phyloP scores from a whole-genome alignment of 768 basidiomycete species.

The Suillus paluster region DNA sequence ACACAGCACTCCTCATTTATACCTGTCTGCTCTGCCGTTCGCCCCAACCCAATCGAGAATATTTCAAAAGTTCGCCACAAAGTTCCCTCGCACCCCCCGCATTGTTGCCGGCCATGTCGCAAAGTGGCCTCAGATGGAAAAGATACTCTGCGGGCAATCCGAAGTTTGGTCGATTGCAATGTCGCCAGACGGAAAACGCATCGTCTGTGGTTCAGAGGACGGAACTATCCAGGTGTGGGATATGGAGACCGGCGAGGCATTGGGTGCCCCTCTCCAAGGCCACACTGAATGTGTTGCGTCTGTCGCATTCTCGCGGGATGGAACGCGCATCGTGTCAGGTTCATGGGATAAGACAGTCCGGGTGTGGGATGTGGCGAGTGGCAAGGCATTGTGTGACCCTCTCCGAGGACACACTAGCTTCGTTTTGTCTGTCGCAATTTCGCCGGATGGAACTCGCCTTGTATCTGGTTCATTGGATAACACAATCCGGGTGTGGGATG shows the following conservation, averaged over 20 bases:
- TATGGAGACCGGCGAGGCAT: background rate
- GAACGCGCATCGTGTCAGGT: slow-evolving; percentile 15
- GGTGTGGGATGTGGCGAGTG: slow-evolving; percentile 11
- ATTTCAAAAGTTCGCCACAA: slow-evolving; percentile 18
- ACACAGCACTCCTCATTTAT: slow-evolving; percentile 27
- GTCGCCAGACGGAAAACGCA: background rate
- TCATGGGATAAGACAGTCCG: slow-evolving; percentile 16
- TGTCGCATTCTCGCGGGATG: slow-evolving; percentile 9
- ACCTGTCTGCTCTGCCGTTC: slow-evolving; percentile 30
- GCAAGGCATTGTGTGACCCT: background rate
- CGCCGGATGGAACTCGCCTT: background rate
- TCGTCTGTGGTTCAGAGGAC: slow-evolving; percentile 14
- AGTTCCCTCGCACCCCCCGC: background rate
- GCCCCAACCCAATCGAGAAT: slow-evolving; percentile 25
- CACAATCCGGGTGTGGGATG: background rate
- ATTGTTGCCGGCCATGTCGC: background rate
- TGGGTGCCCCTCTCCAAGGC: slow-evolving; percentile 1
- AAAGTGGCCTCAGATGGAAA: slow-evolving; percentile 5
- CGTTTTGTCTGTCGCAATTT: slow-evolving; percentile 1
- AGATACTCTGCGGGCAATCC: background rate
- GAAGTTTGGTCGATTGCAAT: background rate
- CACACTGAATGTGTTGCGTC: background rate
- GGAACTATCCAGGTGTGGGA: slow-evolving; percentile 9
- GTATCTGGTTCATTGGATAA: background rate
- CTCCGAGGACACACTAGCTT: background rate